A percentile compares a stretch with the other conserved stretches of the same genome.
phyloP scores from a whole-genome alignment of 805 yeast genomes.

The Candida ascalaphidarum region DNA sequence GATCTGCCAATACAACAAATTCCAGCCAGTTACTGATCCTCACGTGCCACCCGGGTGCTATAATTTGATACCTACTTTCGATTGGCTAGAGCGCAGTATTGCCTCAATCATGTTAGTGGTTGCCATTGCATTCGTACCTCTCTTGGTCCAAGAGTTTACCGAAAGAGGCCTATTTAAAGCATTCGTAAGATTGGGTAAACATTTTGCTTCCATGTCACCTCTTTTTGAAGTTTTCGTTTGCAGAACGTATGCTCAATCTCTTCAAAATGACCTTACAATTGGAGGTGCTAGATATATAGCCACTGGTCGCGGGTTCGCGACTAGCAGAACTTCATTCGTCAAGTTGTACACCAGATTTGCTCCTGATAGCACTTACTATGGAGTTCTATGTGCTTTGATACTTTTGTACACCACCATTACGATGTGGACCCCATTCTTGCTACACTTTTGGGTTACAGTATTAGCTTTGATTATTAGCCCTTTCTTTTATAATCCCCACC shows the following conservation, averaged over 20 bases:
- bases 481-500: constrained; percentile 70
- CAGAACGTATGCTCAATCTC: constrained; percentile 64
- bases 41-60: constrained; percentile 63
- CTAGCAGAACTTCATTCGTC: constrained; percentile 60
- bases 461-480: constrained; percentile 63
- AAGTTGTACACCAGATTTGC: constrained; percentile 62
- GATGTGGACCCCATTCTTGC: constrained; percentile 51
- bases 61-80: constrained; percentile 59
- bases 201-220: constrained; percentile 65
- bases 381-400: constrained; percentile 41
- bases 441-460: constrained; percentile 70
- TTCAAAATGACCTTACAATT: constrained; percentile 56
- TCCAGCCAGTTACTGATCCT: constrained; percentile 53
- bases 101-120: constrained; percentile 69
- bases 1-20: constrained; percentile 51
- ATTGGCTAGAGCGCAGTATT: constrained; percentile 69
- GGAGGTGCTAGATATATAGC: constrained; percentile 82
- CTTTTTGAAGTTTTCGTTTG: constrained; percentile 75
- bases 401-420: constrained; percentile 49
- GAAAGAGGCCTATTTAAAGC: constrained; percentile 75
- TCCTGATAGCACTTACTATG: constrained; percentile 55
- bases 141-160: constrained; percentile 67
- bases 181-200: constrained; percentile 51
- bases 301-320: constrained; percentile 79
- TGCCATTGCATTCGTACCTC: constrained; percentile 65